Evolutionary conservation across 495 filamentous ascomycete genomes (phyloP), one percentile per base, ranked within the genome.

Genomic region (Aspergillus conjunctus): DNA sequence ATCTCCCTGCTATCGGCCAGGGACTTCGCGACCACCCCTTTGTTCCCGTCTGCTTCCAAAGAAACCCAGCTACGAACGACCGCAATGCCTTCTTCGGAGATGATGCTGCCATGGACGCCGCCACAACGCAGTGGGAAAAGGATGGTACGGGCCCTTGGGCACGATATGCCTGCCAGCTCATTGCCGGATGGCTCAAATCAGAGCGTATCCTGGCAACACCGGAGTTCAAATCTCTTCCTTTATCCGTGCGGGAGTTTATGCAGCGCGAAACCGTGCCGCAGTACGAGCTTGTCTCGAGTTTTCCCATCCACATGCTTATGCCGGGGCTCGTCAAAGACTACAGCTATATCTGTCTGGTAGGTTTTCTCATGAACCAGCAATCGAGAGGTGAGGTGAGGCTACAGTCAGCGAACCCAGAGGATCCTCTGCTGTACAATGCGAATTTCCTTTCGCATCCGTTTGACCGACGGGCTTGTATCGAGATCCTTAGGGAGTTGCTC

Each of bases 11-110:
- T 11, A 70, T 88, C 33, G 87, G 85, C 4, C 72, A 85, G 61
- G 85, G 86, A 62, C 76, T 89, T 0, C 75, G 81, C 2, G 85
- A 88, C 68, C 85, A 86, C 59, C 68, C 66, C 51, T 70, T 73
- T 45, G 60, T 51, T 0, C 61, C 70, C 0, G 11, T 77, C 1
- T 43, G 64, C 34, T 55, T 72, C 10, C 51, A 51, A 4, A 68
- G 73, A 18, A 67, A 68, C 20, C 69, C 69, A 0, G 62, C 65
- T 14, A 75, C 68, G 4, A 76, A 70, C 51, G 67, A 73, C 51
- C 70, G 70, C 21, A 71, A 72, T 33, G 43, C 60, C 3, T 76
- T 75, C 57, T 76, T 66, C 65, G 59, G 65, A 15, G 62, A 73
- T 46, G 56, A 73, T 26, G 37, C 63, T 0, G 73, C 68, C 6